Conservation (phyloP, 2,329 filamentous ascomycete species). For the Ceratocystis lukuohia region DNA sequence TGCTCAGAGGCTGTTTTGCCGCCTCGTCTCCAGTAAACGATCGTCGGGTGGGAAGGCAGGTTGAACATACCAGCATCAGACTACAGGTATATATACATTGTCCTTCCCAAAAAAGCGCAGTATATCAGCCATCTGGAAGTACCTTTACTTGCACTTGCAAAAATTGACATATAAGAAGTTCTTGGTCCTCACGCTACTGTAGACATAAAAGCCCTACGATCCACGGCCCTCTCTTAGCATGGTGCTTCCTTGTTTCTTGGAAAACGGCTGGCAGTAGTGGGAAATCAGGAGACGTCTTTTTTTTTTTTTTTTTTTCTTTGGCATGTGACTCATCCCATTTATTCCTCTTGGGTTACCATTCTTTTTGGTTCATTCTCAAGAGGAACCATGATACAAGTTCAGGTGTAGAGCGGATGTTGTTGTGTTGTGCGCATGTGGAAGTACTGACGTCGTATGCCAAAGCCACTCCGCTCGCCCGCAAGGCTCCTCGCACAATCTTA, state of each 20-base stretch:
- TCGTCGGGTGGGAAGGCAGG: background rate
- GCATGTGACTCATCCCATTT: background rate
- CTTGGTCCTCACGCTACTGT: too few relatives aligned
- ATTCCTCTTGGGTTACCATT: background rate
- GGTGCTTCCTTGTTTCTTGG: background rate
- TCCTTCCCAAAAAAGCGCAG: background rate
- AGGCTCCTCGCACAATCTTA: background rate
- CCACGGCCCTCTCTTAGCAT: background rate
- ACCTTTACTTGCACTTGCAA: too few relatives aligned
- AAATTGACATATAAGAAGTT: too few relatives aligned
- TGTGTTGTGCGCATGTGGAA: background rate
- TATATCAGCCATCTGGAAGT: too few relatives aligned
- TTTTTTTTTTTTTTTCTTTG: background rate
- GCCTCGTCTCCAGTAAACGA: background rate
- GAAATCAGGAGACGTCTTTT: background rate
- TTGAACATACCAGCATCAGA: background rate
- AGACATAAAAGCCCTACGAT: background rate
- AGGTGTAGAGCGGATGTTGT: too few relatives aligned
- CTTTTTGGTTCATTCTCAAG: background rate
- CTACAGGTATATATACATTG: background rate
- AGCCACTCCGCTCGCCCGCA: background rate
- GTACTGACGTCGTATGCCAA: background rate
- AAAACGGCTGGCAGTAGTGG: background rate
- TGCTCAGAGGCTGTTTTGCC: background rate
- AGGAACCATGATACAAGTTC: background rate